Percentiles rank a stretch among this genome's conserved stretches.
Conservation (phyloP, 805 yeast species). For the Zygoascus bituminiphila region DNA sequence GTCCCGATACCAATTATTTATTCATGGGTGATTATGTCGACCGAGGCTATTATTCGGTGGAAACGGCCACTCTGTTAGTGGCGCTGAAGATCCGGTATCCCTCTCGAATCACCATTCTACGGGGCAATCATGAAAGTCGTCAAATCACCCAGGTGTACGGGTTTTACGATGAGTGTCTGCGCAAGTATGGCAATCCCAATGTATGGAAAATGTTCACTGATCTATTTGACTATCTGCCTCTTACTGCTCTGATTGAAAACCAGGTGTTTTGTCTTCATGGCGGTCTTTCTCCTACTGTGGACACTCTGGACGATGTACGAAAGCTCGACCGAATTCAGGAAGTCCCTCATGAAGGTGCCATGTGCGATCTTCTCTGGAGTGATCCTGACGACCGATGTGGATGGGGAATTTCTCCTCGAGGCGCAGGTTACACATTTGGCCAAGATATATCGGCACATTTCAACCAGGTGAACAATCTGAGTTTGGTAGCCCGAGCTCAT, state of each 20-base stretch:
- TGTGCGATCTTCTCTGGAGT: slow-evolving; percentile 95
- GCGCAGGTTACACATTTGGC: slow-evolving; percentile 98
- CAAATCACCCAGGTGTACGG: slow-evolving; percentile 96
- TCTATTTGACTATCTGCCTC: slow-evolving; percentile 85
- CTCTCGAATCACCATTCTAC: slow-evolving; percentile 77
- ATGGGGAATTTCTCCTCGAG: slow-evolving; percentile 97
- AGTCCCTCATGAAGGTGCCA: slow-evolving; percentile 96
- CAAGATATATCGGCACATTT: slow-evolving; percentile 90
- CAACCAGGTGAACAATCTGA: slow-evolving; percentile 80
- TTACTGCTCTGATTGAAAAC: slow-evolving; percentile 86
- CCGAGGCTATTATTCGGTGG: slow-evolving; percentile 81
- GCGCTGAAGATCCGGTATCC: slow-evolving; percentile 92
- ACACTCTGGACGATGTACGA: slow-evolving; percentile 85
- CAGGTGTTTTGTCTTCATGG: slow-evolving; percentile 91
- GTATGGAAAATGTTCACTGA: slow-evolving; percentile 93
- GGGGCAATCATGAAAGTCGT: slow-evolving; percentile 94
- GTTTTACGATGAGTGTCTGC: slow-evolving; percentile 88
- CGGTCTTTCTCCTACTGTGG: slow-evolving; percentile 91
- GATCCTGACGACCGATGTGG: slow-evolving; percentile 96
- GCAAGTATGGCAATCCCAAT: slow-evolving; percentile 86
- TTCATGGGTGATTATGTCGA: slow-evolving; percentile 93
- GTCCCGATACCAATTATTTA: slow-evolving; percentile 83
- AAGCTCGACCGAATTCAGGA: slow-evolving; percentile 88
- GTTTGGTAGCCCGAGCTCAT: slow-evolving; percentile 88
- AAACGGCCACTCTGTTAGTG: slow-evolving; percentile 79